Evolutionary conservation across 2,329 filamentous ascomycete species (phyloP).

Genomic region (Aspergillus latus): DNA sequence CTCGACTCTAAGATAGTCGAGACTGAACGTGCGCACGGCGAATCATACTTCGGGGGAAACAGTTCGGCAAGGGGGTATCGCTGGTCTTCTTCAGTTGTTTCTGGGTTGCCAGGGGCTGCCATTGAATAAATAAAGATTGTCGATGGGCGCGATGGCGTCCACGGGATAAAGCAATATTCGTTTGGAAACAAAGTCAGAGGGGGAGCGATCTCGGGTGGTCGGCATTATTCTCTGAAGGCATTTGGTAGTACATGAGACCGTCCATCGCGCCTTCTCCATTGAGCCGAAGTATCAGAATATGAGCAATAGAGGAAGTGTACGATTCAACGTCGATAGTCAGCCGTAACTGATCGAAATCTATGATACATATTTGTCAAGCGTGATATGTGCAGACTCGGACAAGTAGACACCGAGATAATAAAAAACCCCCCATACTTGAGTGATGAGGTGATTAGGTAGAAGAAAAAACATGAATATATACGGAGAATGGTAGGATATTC

Average conservation of each 20-base stretch:
- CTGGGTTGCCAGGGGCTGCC: background rate
- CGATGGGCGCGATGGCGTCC: background rate
- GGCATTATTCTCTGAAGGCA: background rate
- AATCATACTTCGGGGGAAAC: background rate
- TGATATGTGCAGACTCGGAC: constrained; percentile 17
- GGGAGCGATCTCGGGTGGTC: background rate
- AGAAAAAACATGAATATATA: constrained; percentile 23
- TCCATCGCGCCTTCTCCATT: constrained; percentile 11
- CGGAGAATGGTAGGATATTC: constrained; percentile 17
- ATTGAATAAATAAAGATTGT: background rate
- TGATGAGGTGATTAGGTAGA: constrained; percentile 4
- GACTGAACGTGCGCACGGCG: background rate
- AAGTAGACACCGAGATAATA: constrained; percentile 6
- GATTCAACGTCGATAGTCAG: background rate
- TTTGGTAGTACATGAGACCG: background rate
- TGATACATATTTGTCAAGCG: constrained; percentile 9
- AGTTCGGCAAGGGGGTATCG: background rate
- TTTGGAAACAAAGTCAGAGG: background rate
- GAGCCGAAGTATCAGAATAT: background rate
- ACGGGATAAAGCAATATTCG: background rate
- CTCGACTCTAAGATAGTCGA: constrained; percentile 33
- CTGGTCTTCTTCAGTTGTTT: background rate
- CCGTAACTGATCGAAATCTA: background rate
- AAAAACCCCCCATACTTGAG: constrained; percentile 2
- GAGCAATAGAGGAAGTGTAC: background rate